Base-by-base conservation (phyloP, 306 rosid species). In the Gynostemma pentaphyllum region DNA sequence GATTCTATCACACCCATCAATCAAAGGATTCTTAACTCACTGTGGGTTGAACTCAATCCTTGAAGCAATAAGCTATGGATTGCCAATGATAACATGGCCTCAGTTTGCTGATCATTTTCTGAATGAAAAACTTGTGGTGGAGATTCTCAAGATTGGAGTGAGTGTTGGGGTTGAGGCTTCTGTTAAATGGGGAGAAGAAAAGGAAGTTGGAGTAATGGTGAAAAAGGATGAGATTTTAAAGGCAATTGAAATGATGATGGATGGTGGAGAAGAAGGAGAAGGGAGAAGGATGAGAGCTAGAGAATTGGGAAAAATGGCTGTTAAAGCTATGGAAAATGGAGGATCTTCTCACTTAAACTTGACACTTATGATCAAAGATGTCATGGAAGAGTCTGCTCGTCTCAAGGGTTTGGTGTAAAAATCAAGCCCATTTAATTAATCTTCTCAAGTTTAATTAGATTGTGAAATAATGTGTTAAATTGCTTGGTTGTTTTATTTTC, bases 81-180 rank as follows among this genome's bases (percentile, higher is more conserved):
- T 88, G 45, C 94, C 96, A 48, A 64, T 88, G 84, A 82, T 88
- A 22, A 85, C 96, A 0, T 88, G 96, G 89, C 96, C 96, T 16
- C 68, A 82, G 16, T 82, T 82, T 59, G 80, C 94, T 1, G 96
- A 85, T 64, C 94, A 88, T 18, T 88, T 88, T 60, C 70, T 88
- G 0, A 88, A 88, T 48, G 96, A 88, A 42, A 88, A 85, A 9
- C 12, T 79, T 1, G 45, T 83, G 23, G 83, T 85, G 7, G 82
- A 85, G 19, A 67, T 88, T 37, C 15, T 88, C 24, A 77, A 54
- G 78, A 66, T 85, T 29, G 96, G 89, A 16, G 85, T 88, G 66
- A 51, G 77, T 22, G 68, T 88, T 2, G 96, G 96, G 5, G 94
- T 80, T 28, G 85, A 80, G 59, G 72, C 66, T 4, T 85, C 83